Conservation (phyloP, 1,139 yeast species). For the Maudiozyma humilis region DNA sequence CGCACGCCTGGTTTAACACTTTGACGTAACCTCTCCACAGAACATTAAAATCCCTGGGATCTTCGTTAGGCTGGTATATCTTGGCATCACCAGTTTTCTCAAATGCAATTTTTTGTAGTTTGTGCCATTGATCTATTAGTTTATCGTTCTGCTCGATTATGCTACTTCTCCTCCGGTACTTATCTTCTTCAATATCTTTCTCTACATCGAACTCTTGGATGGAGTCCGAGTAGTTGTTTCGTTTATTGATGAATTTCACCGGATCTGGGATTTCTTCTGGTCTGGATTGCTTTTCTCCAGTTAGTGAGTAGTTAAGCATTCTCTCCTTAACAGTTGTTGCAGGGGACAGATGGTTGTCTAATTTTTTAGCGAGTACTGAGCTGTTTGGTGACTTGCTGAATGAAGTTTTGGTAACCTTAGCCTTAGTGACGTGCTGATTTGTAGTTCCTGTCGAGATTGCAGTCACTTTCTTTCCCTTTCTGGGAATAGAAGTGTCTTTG, state of each 20-base stretch:
- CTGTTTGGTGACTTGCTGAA: no score
- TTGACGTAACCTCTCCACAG: constrained; percentile 32
- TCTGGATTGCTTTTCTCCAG: neutral
- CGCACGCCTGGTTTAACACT: constrained; percentile 10
- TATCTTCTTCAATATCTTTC: constrained; percentile 4
- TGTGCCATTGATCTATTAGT: constrained; percentile 13
- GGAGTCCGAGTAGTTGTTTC: neutral
- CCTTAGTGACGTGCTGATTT: neutral
- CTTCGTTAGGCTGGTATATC: constrained; percentile 17
- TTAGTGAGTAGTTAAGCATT: neutral
- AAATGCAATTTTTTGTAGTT: constrained; percentile 30
- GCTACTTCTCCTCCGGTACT: constrained; percentile 4
- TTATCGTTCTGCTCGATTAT: constrained; percentile 6
- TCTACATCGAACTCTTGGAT: constrained; percentile 1
- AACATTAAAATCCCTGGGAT: constrained; percentile 31
- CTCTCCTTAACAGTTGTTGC: neutral
- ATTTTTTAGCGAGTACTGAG: neutral
- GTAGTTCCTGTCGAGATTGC: neutral
- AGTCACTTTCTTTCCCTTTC: neutral
- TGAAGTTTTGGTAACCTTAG: neutral
- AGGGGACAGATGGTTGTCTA: neutral
- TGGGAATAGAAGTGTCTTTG: neutral
- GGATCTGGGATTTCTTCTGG: neutral
- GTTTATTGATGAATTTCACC: constrained; percentile 4
- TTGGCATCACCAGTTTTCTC: constrained; percentile 29